Evolutionary conservation across 768 basidiomycete species (phyloP), one percentile per base, ranked within the genome.

Genomic region (Russula ochroleuca): DNA sequence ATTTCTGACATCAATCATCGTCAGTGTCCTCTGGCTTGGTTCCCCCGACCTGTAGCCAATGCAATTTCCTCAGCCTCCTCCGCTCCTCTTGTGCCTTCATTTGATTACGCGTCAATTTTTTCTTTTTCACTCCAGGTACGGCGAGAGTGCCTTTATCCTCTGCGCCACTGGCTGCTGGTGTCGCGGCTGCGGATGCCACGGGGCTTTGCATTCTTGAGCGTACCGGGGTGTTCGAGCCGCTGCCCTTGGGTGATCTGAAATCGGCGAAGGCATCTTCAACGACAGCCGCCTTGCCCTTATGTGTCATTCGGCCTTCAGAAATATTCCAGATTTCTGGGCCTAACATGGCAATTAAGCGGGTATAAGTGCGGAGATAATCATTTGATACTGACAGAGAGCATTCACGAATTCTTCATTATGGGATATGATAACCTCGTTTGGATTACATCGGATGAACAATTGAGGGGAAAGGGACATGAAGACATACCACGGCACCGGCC

Each of bases 281-380:
- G 50, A 94, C 79, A 15, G 91, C 85, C 4, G 81, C 78, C 76
- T 97, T 98, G 71, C 95, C 95, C 78, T 93, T 86, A 68, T 90
- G 90, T 38, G 86, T 86, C 77, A 98, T 80, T 33, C 83, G 83
- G 13, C 95, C 95, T 55, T 75, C 85, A 55, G 95, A 92, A 70
- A 98, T 85, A 71, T 95, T 83, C 95, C 96, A 98, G 67, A 95
- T 94, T 76, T 98, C 94, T 51, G 90, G 86, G 71, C 90, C 90
- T 90, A 55, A 50, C 56, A 61, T 67, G 49, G 45, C 15, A 17
- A 50, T 61, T 53, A 63, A 47, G 58, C 49, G 75, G 35, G 74
- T 69, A 35, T 72, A 40, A 9, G 53, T 17, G 56, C 57, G 23
- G 55, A 73, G 72, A 64, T 25, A 61, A 61, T 31, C 35, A 61